A percentile compares a stretch with the other conserved stretches of the same genome.
These are phyloP conservation scores for Pseudogymnoascus verrucosus DNA, from an alignment of 2,329 filamentous ascomycete genomes.

Conservation along the genomic window DNA sequence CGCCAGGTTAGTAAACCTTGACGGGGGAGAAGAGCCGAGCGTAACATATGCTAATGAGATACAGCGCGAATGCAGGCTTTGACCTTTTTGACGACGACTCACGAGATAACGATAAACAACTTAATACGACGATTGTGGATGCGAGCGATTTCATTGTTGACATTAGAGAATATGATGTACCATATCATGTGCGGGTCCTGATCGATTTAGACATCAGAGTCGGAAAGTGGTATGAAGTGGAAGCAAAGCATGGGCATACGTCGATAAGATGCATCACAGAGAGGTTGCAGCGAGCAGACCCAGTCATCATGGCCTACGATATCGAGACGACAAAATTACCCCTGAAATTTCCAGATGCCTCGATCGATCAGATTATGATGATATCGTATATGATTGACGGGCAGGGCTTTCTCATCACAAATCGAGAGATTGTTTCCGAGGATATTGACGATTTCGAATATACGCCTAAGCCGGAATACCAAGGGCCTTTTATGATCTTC, in stretches of 20 bases:
- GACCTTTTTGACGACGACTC: slow-evolving; percentile 91
- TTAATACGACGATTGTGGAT: slow-evolving; percentile 68
- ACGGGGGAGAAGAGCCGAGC: not conserved
- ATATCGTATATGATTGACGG: slow-evolving; percentile 99
- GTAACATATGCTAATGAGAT: slow-evolving; percentile 15
- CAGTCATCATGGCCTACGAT: slow-evolving; percentile 98
- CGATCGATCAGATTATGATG: slow-evolving; percentile 99
- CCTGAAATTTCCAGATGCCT: slow-evolving; percentile 90
- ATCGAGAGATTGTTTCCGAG: slow-evolving; percentile 93
- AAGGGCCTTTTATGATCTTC: slow-evolving; percentile 93
- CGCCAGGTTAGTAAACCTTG: slow-evolving; percentile 56
- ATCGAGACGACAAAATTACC: slow-evolving; percentile 96
- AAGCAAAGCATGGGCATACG: slow-evolving; percentile 84
- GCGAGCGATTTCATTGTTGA: slow-evolving; percentile 97
- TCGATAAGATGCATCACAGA: slow-evolving; percentile 81
- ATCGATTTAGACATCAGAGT: slow-evolving; percentile 83
- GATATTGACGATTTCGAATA: slow-evolving; percentile 98
- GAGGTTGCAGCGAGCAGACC: slow-evolving; percentile 81
- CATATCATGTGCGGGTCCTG: slow-evolving; percentile 96
- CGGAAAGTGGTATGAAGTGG: slow-evolving; percentile 94
- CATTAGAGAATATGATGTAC: slow-evolving; percentile 98
- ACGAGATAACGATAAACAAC: slow-evolving; percentile 72
- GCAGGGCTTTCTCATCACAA: slow-evolving; percentile 95
- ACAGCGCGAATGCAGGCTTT: slow-evolving; percentile 68
- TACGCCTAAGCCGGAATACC: slow-evolving; percentile 93